phyloP scores from a whole-genome alignment of 305 asterid genomes.

The Fraxinus platypoda region DNA sequence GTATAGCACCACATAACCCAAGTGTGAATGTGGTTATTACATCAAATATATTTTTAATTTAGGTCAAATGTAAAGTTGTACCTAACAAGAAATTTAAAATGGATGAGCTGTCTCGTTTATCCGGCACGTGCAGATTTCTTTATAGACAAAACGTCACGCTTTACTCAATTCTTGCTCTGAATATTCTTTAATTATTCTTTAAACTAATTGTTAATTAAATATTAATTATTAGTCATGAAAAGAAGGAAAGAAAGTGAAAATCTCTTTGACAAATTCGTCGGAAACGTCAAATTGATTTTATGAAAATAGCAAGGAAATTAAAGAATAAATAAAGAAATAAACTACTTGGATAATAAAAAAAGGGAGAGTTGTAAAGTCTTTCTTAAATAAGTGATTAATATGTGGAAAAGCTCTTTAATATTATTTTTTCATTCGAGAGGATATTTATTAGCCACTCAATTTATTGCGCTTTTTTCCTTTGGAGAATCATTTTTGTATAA shows the following conservation, averaged over 20 bases:
- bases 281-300: neutral
- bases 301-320: neutral
- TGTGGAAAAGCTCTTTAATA: neutral
- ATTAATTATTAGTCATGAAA: neutral
- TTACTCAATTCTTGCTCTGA: neutral
- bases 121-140: neutral
- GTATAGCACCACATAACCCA: neutral
- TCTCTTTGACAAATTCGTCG: neutral
- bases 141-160: neutral
- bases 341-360: neutral
- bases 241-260: neutral
- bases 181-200: neutral
- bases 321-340: neutral
- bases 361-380: neutral
- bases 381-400: neutral
- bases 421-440: neutral
- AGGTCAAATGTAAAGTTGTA: slow-evolving; percentile 11
- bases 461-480: neutral
- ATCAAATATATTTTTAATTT: neutral
- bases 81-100: neutral
- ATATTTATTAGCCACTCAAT: neutral
- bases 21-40: neutral
- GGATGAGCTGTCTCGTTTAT: neutral
- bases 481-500: too few relatives aligned
- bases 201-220: neutral